Conservation (phyloP, 139 green algal genomes). For the Chlorella vulgaris region DNA sequence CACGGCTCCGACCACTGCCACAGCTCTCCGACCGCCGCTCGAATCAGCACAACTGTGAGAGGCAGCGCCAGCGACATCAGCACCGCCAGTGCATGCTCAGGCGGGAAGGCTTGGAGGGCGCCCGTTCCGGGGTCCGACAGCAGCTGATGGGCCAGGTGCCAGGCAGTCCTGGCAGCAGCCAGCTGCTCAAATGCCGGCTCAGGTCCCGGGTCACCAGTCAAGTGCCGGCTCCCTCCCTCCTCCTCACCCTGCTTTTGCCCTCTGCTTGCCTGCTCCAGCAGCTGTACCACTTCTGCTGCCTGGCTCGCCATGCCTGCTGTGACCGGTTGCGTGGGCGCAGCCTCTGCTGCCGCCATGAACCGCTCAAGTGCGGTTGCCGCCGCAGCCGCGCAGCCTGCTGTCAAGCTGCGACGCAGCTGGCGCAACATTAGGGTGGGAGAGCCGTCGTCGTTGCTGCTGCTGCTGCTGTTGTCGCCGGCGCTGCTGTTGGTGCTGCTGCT, state of each 20-base stretch:
- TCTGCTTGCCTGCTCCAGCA: neutral
- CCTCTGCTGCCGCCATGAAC: neutral
- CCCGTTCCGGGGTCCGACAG: neutral
- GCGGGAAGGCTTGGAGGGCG: conserved; percentile 8
- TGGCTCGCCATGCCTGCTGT: neutral
- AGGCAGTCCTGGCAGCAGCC: neutral
- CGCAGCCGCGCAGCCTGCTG: neutral
- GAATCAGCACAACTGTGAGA: conserved; percentile 19
- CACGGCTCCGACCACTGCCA: too few species aligned
- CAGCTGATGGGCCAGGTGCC: neutral
- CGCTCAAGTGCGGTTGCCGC: neutral
- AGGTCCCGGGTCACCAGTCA: too few species aligned
- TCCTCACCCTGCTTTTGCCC: neutral
- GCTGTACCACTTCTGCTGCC: neutral
- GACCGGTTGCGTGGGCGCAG: neutral
- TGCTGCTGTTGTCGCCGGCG: neutral
- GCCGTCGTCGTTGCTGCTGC: neutral
- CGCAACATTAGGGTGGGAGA: neutral
- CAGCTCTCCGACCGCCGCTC: conserved; percentile 15
- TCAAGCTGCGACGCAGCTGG: neutral
- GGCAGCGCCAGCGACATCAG: conserved; percentile 37
- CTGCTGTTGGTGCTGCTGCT: neutral
- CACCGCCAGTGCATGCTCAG: conserved; percentile 35
- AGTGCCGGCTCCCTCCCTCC: neutral
- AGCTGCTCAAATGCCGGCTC: neutral